Conservation (phyloP, 2,329 filamentous ascomycete genomes). For the Diaporthe citriasiana region DNA sequence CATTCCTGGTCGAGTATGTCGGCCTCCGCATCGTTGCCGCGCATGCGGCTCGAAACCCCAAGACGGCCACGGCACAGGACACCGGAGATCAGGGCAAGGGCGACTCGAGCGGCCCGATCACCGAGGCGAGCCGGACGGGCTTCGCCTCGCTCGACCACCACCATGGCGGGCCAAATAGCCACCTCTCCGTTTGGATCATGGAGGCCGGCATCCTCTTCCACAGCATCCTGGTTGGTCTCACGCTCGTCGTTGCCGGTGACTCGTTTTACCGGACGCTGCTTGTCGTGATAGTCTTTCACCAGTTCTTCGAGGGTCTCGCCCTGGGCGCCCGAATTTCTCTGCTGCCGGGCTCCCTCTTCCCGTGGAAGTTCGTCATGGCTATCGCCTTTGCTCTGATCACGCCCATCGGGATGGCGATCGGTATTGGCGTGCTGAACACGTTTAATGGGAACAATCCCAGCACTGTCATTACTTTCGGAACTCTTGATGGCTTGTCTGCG, state of each 20-base stretch:
- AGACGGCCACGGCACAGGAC: conserved; percentile 48
- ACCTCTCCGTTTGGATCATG: conserved; percentile 12
- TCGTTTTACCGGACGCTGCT: conserved; percentile 70
- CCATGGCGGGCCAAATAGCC: conserved; percentile 16
- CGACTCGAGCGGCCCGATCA: conserved; percentile 37
- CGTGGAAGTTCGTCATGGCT: conserved; percentile 71
- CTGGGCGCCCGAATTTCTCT: conserved; percentile 79
- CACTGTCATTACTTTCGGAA: conserved; percentile 80
- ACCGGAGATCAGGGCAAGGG: conserved; percentile 27
- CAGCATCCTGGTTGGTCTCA: conserved; percentile 70
- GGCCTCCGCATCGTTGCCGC: conserved; percentile 68
- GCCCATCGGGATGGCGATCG: conserved; percentile 84
- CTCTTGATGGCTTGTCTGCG: conserved; percentile 79
- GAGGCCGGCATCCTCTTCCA: conserved; percentile 78
- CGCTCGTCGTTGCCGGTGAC: conserved; percentile 72
- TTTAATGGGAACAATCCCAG: conserved; percentile 81
- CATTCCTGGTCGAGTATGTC: conserved; percentile 79
- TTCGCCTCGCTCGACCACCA: conserved; percentile 29
- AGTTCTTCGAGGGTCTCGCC: conserved; percentile 83
- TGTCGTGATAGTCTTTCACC: conserved; percentile 80
- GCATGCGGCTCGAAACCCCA: conserved; percentile 51
- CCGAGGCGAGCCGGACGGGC: conserved; percentile 3
- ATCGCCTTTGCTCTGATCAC: conserved; percentile 78
- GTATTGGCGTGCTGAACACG: conserved; percentile 76
- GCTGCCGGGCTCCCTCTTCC: conserved; percentile 54